These are phyloP conservation scores for Cubamyces lactineus DNA, from an alignment of 768 basidiomycete genomes.

Conservation along the genomic window DNA sequence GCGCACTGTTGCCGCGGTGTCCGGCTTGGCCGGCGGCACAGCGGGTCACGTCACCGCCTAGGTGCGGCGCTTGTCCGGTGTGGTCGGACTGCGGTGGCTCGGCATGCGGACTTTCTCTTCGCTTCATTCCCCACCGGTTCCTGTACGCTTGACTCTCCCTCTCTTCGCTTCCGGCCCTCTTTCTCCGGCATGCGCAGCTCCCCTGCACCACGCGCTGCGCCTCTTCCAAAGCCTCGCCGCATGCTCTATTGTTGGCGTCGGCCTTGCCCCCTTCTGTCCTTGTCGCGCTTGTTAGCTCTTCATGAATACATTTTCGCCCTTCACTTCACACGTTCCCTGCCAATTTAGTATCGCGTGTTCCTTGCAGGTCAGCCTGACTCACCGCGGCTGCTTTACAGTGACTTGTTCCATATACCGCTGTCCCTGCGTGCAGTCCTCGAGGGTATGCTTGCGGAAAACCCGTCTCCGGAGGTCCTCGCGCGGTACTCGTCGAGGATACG, in stretches of 20 bases:
- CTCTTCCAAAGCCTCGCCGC: not conserved
- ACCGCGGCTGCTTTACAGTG: constrained; percentile 32
- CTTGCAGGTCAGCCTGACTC: constrained; percentile 7
- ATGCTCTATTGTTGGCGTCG: not conserved
- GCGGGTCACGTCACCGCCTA: constrained; percentile 9
- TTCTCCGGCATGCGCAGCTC: constrained; percentile 12
- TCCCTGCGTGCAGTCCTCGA: constrained; percentile 45
- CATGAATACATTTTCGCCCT: not conserved
- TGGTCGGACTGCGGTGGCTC: constrained; percentile 14
- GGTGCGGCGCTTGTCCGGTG: constrained; percentile 17
- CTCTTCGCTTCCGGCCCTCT: constrained; percentile 1
- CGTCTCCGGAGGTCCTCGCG: constrained; percentile 39
- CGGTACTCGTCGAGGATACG: constrained; percentile 45
- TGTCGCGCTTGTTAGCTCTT: not conserved
- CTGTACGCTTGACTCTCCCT: not conserved
- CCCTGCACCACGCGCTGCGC: not conserved
- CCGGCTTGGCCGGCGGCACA: constrained; percentile 9
- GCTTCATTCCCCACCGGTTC: constrained; percentile 14
- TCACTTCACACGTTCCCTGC: constrained; percentile 4
- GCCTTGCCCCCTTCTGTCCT: not conserved
- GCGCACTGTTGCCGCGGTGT: constrained; percentile 6
- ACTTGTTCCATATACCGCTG: constrained; percentile 43
- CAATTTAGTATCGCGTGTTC: not conserved
- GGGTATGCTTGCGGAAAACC: constrained; percentile 46
- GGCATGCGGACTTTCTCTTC: not conserved